Percentiles rank a stretch among this genome's conserved stretches.
Conservation (phyloP, 23 red algal genomes). For the Agarophyton chilense region DNA sequence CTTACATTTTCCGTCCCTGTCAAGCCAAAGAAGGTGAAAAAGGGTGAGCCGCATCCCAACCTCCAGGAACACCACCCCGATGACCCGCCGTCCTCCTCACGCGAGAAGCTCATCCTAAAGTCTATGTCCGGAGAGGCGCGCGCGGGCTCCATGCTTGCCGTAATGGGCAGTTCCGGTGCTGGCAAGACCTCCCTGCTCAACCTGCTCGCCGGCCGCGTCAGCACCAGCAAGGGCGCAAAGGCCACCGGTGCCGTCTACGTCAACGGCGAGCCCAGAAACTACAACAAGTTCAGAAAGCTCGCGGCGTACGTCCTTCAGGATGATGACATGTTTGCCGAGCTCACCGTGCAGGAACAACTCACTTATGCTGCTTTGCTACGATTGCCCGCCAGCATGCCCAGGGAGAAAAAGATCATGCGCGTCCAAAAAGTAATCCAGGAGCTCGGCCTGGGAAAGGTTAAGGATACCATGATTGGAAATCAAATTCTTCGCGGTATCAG, state of each 20-base stretch:
- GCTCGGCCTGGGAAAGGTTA: slow-evolving; percentile 78
- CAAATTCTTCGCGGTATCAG: slow-evolving; percentile 81
- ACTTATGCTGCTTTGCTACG: slow-evolving; percentile 81
- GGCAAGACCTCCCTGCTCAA: slow-evolving; percentile 96
- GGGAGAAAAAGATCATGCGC: slow-evolving; percentile 70
- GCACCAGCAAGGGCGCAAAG: slow-evolving; percentile 52
- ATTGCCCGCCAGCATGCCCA: slow-evolving; percentile 68
- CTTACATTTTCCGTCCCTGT: slow-evolving; percentile 52
- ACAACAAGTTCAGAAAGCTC: slow-evolving; percentile 75
- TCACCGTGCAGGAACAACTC: slow-evolving; percentile 95
- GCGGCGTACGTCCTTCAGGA: slow-evolving; percentile 79
- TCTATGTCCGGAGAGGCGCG: slow-evolving; percentile 81
- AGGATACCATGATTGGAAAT: slow-evolving; percentile 82
- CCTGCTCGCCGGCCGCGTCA: slow-evolving; percentile 88
- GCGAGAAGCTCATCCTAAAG: slow-evolving; percentile 62
- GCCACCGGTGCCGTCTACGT: slow-evolving; percentile 77
- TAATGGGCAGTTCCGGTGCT: slow-evolving; percentile 90
- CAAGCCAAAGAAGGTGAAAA: background rate
- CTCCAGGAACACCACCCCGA: background rate
- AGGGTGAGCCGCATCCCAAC: too few species aligned
- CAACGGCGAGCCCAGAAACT: slow-evolving; percentile 83
- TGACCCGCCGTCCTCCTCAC: background rate
- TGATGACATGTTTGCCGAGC: slow-evolving; percentile 93
- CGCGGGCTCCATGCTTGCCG: slow-evolving; percentile 91
- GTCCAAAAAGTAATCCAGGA: slow-evolving; percentile 77